These are phyloP conservation scores for Mortierella sp. DNA, from an alignment of 371 early-diverging fungal genomes.

Conservation along the genomic window DNA sequence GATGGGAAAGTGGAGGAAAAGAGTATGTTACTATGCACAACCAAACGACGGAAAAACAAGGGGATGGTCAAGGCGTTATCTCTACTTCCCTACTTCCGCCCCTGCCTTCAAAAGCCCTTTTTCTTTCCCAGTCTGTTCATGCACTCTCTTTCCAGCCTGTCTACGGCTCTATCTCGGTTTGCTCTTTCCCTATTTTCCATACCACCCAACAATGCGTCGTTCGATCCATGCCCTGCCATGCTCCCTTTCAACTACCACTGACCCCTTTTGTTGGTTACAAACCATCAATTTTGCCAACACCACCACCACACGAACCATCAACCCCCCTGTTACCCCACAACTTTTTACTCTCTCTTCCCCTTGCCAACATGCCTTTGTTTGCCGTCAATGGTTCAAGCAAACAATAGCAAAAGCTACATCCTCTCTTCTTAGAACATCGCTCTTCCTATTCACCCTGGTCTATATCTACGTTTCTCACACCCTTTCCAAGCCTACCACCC, in stretches of 20 bases:
- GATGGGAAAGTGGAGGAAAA: not conserved
- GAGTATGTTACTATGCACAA: not conserved
- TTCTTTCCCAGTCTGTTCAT: not conserved
- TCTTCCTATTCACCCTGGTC: not conserved
- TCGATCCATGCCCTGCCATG: not conserved
- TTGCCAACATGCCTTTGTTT: not conserved
- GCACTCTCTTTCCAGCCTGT: not conserved
- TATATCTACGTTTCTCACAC: not conserved
- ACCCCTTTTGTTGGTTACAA: not conserved
- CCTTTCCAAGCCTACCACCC: not conserved
- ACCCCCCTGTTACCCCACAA: slow-evolving; percentile 17
- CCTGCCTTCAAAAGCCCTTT: not conserved
- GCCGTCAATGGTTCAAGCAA: not conserved
- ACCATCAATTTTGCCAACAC: not conserved
- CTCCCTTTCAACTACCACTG: not conserved
- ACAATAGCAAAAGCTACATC: not conserved
- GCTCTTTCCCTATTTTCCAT: not conserved
- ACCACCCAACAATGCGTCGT: slow-evolving; percentile 8
- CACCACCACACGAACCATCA: not conserved
- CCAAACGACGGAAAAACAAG: slow-evolving; percentile 3
- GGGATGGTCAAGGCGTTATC: slow-evolving; percentile 11
- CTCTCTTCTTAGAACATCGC: not conserved
- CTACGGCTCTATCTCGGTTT: not conserved
- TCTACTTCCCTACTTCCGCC: not conserved
- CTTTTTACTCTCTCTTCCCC: not conserved